Evolutionary conservation across 1,139 yeast species (phyloP).

Genomic region (Kodamaea anthophila): DNA sequence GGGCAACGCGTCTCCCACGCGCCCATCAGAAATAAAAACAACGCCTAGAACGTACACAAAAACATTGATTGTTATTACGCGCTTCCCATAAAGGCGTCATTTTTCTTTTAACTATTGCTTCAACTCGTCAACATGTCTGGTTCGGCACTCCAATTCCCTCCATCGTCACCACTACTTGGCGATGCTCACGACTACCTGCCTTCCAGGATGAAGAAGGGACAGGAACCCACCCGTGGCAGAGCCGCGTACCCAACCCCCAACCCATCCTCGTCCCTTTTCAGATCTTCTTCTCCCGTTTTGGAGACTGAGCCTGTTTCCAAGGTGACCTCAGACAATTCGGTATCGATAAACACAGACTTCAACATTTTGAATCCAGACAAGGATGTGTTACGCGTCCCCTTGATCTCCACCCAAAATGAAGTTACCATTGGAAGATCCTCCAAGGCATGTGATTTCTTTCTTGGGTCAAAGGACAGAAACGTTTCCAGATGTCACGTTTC

Average conservation of each 20-base stretch:
- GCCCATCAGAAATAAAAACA: slow-evolving; percentile 1
- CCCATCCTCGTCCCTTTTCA: slow-evolving; percentile 48
- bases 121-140: slow-evolving; percentile 2
- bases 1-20: slow-evolving; percentile 4
- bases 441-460: slow-evolving; percentile 50
- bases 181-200: slow-evolving; percentile 10
- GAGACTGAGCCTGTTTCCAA: slow-evolving; percentile 12
- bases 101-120: not conserved
- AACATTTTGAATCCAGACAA: slow-evolving; percentile 37
- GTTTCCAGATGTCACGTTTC: slow-evolving; percentile 65
- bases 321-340: no score
- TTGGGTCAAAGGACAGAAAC: slow-evolving; percentile 49
- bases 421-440: slow-evolving; percentile 60
- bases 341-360: slow-evolving; percentile 31
- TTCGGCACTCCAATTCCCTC: slow-evolving; percentile 45
- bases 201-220: slow-evolving; percentile 1
- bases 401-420: slow-evolving; percentile 17
- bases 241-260: slow-evolving; percentile 46
- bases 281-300: slow-evolving; percentile 38
- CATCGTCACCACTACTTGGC: slow-evolving; percentile 54
- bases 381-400: slow-evolving; percentile 33
- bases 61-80: slow-evolving; percentile 1
- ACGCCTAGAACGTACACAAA: slow-evolving; percentile 3
- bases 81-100: not conserved
- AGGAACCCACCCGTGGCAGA: slow-evolving; percentile 16